Evolutionary conservation across 2,329 filamentous ascomycete species (phyloP).

Genomic region (Fusarium poae): DNA sequence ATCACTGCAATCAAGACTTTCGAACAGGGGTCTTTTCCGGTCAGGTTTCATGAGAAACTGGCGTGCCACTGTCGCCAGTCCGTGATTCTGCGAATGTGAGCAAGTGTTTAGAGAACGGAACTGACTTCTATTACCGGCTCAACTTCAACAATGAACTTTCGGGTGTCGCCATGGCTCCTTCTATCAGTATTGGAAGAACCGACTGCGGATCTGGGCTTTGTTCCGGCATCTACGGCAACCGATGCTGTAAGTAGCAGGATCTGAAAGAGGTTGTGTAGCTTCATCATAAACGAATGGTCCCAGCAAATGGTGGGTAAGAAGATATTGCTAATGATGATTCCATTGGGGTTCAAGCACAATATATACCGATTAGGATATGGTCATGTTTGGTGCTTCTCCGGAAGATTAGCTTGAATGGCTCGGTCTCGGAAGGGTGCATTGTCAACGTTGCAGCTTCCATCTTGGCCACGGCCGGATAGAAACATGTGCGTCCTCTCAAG

Average conservation of each 20-base stretch:
- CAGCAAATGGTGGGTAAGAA: conserved; percentile 1
- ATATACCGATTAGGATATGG: conserved; percentile 1
- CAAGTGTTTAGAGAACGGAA: conserved; percentile 2
- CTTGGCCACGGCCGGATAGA: conserved; percentile 28
- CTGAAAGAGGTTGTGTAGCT: conserved; percentile 30
- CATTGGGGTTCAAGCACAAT: conserved; percentile 10
- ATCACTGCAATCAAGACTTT: conserved; percentile 53
- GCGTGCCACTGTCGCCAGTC: conserved; percentile 37
- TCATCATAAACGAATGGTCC: conserved; percentile 31
- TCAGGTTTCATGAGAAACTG: conserved; percentile 41
- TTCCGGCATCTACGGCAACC: conserved; percentile 21
- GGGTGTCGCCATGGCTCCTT: conserved; percentile 23
- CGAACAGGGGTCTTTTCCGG: conserved; percentile 39
- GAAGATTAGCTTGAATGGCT: conserved; percentile 41
- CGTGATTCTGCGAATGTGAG: conserved; percentile 38
- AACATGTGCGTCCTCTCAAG: conserved; percentile 20
- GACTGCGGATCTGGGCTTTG: conserved; percentile 5
- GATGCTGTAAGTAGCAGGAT: conserved; percentile 24
- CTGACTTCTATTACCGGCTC: conserved; percentile 39
- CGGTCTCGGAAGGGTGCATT: conserved; percentile 41
- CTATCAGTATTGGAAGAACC: conserved; percentile 3
- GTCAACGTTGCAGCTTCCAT: conserved; percentile 29
- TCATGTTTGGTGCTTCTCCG: conserved; percentile 32
- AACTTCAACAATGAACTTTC: conserved; percentile 48
- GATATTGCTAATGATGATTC: not conserved